Evolutionary conservation across 1,284 basidiomycete genomes (phyloP).

Genomic region (Irpex sp.): DNA sequence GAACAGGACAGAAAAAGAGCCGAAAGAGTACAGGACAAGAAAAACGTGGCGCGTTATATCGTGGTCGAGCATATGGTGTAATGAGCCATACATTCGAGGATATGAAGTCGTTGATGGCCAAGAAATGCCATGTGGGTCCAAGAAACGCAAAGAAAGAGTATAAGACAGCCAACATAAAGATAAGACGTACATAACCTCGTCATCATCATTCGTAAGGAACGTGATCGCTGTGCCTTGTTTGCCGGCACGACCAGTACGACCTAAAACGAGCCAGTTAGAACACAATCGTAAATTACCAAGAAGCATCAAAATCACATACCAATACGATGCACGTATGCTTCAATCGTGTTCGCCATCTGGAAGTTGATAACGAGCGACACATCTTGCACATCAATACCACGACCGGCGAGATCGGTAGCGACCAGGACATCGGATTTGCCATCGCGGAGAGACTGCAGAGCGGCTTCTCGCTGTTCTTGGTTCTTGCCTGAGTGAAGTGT

Average conservation of each 20-base stretch:
- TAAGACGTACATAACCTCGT: constrained; percentile 87
- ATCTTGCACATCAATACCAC: constrained; percentile 98
- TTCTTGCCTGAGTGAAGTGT: constrained; percentile 97
- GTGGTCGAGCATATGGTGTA: background rate
- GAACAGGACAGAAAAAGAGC: background rate
- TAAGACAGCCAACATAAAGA: background rate
- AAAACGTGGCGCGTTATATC: background rate
- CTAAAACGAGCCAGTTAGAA: constrained; percentile 31
- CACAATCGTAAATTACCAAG: background rate
- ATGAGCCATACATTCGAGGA: no score
- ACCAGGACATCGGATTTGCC: constrained; percentile 87
- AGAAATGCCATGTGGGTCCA: no score
- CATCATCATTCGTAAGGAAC: constrained; percentile 93
- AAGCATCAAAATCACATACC: constrained; percentile 54
- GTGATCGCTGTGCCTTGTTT: constrained; percentile 93
- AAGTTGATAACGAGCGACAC: constrained; percentile 96
- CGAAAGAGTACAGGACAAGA: background rate
- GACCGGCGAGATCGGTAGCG: constrained; percentile 95
- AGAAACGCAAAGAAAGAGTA: no score
- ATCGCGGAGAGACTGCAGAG: constrained; percentile 80
- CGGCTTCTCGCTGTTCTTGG: constrained; percentile 94
- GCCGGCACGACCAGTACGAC: constrained; percentile 95
- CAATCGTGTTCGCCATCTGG: constrained; percentile 95
- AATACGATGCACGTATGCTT: constrained; percentile 96
- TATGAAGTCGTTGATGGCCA: no score